Evolutionary conservation across 23 red algal genomes (phyloP), one percentile per base, ranked within the genome.

Genomic region (Pyropia haitanensis): DNA sequence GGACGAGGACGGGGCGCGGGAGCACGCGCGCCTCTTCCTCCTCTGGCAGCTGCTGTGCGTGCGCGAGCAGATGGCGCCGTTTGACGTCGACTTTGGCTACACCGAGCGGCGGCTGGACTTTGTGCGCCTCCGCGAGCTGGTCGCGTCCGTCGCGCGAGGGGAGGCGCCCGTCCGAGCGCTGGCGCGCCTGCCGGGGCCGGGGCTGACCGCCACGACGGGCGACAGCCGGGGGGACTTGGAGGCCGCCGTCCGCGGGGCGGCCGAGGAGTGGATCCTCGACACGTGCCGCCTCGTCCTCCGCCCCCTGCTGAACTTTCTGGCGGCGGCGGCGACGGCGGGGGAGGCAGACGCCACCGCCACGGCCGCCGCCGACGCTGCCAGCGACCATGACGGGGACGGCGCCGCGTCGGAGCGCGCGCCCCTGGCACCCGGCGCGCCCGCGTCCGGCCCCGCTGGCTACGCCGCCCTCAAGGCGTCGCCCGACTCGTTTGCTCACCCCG

Each of bases 1-100:
- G 53, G 71, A 79, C 12, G 74, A 69, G 52, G 93, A 97, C 19
- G 39, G 39, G 13, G 39, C 39, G 39, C 39, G 39, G 4, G 39
- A 46, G 8, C 80, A 89, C 70, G 81, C 93, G 3, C 76, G 87
- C 54, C 68, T 89, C 20, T 97, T 97, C 68, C 72, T 84, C 18
- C 64, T 97, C 14, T 87, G 85, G 81, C 93, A 97, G 58, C 72
- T 97, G 32, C 59, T 85, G 18, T 80, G 90, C 68, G 71, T 88
- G 52, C 68, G 84, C 27, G 84, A 97, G 65, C 83, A 97, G 51
- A 89, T 91, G 19, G 69, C 76, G 13, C 93, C 85, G 7, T 97
- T 97, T 57, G 71, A 85, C 65, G 77, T 90, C 7, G 81, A 97
- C 33, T 86, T 97, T 75, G 79, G 73, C 39, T 89, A 90, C 76